Evolutionary conservation across 1,284 basidiomycete genomes (phyloP), one percentile per base, ranked within the genome.

Genomic region (Sphaerobolus stellatus): DNA sequence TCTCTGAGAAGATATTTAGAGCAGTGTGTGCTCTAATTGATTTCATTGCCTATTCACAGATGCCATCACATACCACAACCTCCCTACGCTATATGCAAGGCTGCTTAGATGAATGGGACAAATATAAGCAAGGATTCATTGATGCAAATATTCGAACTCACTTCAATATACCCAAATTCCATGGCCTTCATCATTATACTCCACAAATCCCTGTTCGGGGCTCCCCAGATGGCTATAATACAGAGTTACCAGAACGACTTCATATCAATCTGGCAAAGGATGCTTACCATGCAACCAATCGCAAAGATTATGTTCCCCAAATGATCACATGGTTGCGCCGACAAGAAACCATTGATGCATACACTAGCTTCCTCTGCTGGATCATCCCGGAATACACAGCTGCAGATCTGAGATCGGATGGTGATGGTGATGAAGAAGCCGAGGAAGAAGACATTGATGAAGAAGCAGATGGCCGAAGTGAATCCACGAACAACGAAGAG

Each of bases 241-340:
- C 66, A 0, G 62, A 71, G 54, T 58, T 55, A 18, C 60, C 66
- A 14, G 69, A 71, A 48, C 66, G 59, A 0, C 61, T 71, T 6
- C 64, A 66, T 40, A 71, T 71, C 34, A 64, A 69, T 62, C 58
- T 68, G 47, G 64, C 67, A 5, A 73, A 73, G 52, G 56, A 68
- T 22, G 68, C 63, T 0, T 72, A 71, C 41, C 58, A 62, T 5
- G 64, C 69, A 1, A 67, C 65, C 3, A 73, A 72, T 51, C 61
- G 59, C 18, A 68, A 68, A 34, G 66, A 73, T 20, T 66, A 71
- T 41, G 61, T 61, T 41, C 40, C 60, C 2, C 69, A 72, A 50
- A 73, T 73, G 71, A 68, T 66, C 16, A 45, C 46, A 2, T 72
- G 71, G 70, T 59, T 74, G 1, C 58, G 65, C 30, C 29, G 56